Base-by-base conservation (phyloP, 495 filamentous ascomycete genomes). In the Neurospora intermedia region DNA sequence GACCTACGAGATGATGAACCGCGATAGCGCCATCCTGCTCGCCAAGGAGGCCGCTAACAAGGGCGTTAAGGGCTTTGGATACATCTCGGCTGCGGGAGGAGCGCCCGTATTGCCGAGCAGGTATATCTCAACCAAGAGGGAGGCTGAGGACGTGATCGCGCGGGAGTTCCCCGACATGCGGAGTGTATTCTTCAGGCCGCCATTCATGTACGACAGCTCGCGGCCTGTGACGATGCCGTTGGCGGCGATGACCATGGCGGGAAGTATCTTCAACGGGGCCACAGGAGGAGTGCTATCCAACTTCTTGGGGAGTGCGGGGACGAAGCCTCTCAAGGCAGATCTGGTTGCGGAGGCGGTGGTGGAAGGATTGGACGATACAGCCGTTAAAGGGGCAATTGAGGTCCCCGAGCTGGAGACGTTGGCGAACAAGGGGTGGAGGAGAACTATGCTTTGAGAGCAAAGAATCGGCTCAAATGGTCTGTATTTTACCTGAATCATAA, bases 1-100 rank as follows among this genome's bases (percentile, higher is more conserved):
- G 77, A 98, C 94, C 43, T 99, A 99, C 84, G 96, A 99, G 87
- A 88, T 94, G 75, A 98, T 99, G 93, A 99, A 99, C 84, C 88
- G 96, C 73, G 96, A 99, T 75, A 84, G 82, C 78, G 91, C 91
- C 15, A 91, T 98, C 74, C 87, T 90, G 69, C 85, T 99, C n/a
- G 96, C 95, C 13, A 89, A 91, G 78, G 93, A 97, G 82, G 88
- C 94, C 11, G 85, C 84, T 31, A 80, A 78, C 43, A 87, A 88
- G 69, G 86, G 89, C 41, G 90, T 92, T 41, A 81, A 86, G 16
- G 86, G 89, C 0, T 97, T 97, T 77, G 89, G 91, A 62, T 99
- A 91, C 84, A 90, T 99, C 69, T 97, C 93, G 42, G 96, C 96
- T 15, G 92, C 93, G 0, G 93, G 86, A 15, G 94, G 94, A 3